These are phyloP conservation scores for Neurospora sp. DNA, from an alignment of 2,329 filamentous ascomycete genomes.

Conservation along the genomic window DNA sequence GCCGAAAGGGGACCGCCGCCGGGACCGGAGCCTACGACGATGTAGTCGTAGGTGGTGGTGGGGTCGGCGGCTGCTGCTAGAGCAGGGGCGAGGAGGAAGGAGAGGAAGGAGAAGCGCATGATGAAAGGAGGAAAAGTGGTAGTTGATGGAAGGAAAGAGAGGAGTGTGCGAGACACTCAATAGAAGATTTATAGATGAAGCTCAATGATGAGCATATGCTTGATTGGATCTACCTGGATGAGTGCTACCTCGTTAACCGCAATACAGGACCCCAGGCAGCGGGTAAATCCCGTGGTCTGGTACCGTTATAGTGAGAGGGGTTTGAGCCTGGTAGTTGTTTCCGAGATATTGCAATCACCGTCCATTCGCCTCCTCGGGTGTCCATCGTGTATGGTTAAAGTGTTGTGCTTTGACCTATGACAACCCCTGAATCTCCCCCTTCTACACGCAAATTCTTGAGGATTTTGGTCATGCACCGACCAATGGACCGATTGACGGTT, in stretches of 20 bases:
- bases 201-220: neutral
- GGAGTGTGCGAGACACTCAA: neutral
- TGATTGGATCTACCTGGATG: neutral
- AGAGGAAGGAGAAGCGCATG: slow-evolving; percentile 6
- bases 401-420: neutral
- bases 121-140: neutral
- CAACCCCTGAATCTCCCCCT: no score
- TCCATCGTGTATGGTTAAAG: neutral
- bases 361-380: neutral
- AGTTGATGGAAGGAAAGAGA: neutral
- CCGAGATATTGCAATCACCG: neutral
- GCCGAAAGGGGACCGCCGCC: slow-evolving; percentile 50
- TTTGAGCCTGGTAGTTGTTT: neutral
- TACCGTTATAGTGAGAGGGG: neutral
- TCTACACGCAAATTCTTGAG: no score
- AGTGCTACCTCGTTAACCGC: neutral
- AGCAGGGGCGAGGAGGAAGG: slow-evolving; percentile 12
- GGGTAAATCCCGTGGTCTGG: neutral
- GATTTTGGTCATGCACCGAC: neutral
- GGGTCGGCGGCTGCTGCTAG: slow-evolving; percentile 6
- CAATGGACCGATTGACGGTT: neutral
- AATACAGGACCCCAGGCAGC: neutral
- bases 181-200: neutral
- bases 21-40: slow-evolving; percentile 52
- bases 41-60: slow-evolving; percentile 41